Percentiles rank a stretch among this genome's conserved stretches.
Conservation (phyloP, 176 grass and related monocot genomes). For the Alloteropsis semialata region DNA sequence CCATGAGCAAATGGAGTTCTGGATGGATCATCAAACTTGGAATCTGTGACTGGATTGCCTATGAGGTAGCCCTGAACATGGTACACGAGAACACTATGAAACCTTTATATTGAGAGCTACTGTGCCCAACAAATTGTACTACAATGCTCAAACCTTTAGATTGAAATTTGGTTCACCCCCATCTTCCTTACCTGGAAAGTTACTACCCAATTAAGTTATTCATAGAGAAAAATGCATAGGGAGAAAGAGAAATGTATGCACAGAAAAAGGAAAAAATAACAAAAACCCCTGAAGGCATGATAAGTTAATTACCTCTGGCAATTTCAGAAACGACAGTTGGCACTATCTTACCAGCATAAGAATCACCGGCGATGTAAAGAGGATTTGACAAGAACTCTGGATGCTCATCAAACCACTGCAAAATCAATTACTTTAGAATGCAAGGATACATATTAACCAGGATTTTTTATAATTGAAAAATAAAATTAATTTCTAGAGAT, state of each 20-base stretch:
- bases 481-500: neutral
- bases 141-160: slow-evolving; percentile 45
- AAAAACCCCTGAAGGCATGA: neutral
- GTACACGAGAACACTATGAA: neutral
- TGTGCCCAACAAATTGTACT: neutral
- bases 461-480: neutral
- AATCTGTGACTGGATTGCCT: slow-evolving; percentile 61
- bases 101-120: neutral
- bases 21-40: slow-evolving; percentile 26
- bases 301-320: slow-evolving; percentile 46
- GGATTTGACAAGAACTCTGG: slow-evolving; percentile 52
- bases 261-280: neutral
- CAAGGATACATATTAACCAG: neutral
- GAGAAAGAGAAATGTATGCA: neutral
- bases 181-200: slow-evolving; percentile 31
- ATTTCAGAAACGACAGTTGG: slow-evolving; percentile 50
- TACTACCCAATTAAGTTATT: neutral
- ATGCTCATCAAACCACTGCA: slow-evolving; percentile 68
- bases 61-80: slow-evolving; percentile 57
- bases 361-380: slow-evolving; percentile 69
- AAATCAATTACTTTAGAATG: neutral
- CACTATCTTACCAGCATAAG: slow-evolving; percentile 60
- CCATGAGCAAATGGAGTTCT: slow-evolving; percentile 58
- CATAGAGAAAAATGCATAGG: neutral
- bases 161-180: slow-evolving; percentile 27